Base-by-base conservation (phyloP, 2,329 filamentous ascomycete genomes). In the Penicillium sp. region DNA sequence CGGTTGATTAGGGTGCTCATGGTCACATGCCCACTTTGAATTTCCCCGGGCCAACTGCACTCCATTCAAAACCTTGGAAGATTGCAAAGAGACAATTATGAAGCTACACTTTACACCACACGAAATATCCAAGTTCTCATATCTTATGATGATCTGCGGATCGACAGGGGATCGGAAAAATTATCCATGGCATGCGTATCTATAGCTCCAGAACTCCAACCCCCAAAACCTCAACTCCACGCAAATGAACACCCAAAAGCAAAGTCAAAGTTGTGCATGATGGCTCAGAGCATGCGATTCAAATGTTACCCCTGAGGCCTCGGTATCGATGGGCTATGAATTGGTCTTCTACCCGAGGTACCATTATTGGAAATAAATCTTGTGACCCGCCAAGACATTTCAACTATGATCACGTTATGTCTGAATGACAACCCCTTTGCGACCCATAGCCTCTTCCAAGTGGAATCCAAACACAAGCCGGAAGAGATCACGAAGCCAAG, bases 391-490 rank as follows among this genome's bases (percentile, higher is more conserved):
- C 14, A 36, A n/a, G 34, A 7, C 34, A 36, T 16, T 34, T 21
- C 42, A 4, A 2, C 9, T 22, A 24, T 5, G 10, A 14, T 1
- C 14, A n/a, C 8, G 21, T 53, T 63, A 74, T 29, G 67, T 67
- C 57, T 74, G 71, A 56, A 75, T 69, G n/a, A 60, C 63, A 11
- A 87, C 78, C 53, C 81, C 83, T 65, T 89, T 88, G 59, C 87
- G 80, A 50, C 80, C 77, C 44, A 88, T 85, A 1, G 85, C 87
- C 64, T 96, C 92, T 51, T 96, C 90, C 14, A 91, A 75, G 45
- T 88, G 84, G 67, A 93, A 93, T 3, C 90, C 89, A 71, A 95
- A 96, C 3, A 96, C 91, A 39, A 93, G 80, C 49, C 84, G 83
- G 75, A 90, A 97, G 13, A 97, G 78, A 65, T 96, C 92, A 46